phyloP scores from a whole-genome alignment of 106 monocot species.

The Posidonia australis region DNA sequence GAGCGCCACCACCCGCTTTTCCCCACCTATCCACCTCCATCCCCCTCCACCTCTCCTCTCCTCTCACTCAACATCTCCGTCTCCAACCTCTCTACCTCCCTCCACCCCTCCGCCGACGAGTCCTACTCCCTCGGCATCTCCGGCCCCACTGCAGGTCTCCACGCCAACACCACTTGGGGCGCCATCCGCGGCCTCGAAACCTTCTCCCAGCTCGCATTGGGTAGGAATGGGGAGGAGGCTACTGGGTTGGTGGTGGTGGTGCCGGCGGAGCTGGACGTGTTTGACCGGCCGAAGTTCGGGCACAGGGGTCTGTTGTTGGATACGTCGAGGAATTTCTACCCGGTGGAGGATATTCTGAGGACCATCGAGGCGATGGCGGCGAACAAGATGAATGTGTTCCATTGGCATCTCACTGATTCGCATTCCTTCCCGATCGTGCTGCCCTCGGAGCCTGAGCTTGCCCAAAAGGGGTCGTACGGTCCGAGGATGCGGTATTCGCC shows the following conservation, averaged over 20 bases:
- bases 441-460: slow-evolving; percentile 60
- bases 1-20: slow-evolving; percentile 43
- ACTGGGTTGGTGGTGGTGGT: slow-evolving; percentile 25
- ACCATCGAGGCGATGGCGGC: slow-evolving; percentile 61
- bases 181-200: slow-evolving; percentile 82
- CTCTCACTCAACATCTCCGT: slow-evolving; percentile 36
- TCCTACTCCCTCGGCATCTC: slow-evolving; percentile 52
- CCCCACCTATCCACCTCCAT: slow-evolving; percentile 15
- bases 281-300: slow-evolving; percentile 47
- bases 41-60: slow-evolving; percentile 17
- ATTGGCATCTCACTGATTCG: slow-evolving; percentile 85
- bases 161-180: slow-evolving; percentile 60
- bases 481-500: slow-evolving; percentile 38
- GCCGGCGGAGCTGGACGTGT: slow-evolving; percentile 32
- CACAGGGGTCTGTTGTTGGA: slow-evolving; percentile 83
- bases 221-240: not conserved
- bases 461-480: slow-evolving; percentile 50
- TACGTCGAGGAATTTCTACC: slow-evolving; percentile 69
- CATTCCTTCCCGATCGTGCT: slow-evolving; percentile 76
- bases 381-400: slow-evolving; percentile 88
- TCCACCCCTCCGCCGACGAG: slow-evolving; percentile 53
- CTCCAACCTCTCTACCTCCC: slow-evolving; percentile 34
- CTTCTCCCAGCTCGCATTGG: slow-evolving; percentile 71
- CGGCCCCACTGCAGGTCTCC: slow-evolving; percentile 22
- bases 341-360: slow-evolving; percentile 46